A percentile compares a stretch with the other conserved stretches of the same genome.
phyloP scores from a whole-genome alignment of 208 protist species.

The Leptomonas pyrrhocoris region DNA sequence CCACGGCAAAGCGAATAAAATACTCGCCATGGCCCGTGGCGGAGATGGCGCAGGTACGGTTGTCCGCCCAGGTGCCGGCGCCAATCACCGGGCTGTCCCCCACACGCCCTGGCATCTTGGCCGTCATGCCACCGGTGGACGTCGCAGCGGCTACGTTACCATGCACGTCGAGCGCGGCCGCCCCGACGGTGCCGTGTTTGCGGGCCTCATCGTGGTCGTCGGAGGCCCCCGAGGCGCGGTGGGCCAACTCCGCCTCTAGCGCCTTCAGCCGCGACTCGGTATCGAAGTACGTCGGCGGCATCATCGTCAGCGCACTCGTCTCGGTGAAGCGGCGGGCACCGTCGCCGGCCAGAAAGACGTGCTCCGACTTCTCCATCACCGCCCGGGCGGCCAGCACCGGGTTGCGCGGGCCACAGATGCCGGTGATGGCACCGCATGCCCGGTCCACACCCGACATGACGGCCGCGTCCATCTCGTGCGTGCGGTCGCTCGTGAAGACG shows the following conservation, averaged over 20 bases:
- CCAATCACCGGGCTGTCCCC: conserved; percentile 36
- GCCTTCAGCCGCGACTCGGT: conserved; percentile 29
- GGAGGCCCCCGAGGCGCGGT: conserved; percentile 9
- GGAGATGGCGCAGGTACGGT: conserved; percentile 36
- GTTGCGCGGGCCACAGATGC: conserved; percentile 37
- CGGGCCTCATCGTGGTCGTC: conserved; percentile 17
- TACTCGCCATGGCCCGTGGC: conserved; percentile 33
- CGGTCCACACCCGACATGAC: conserved; percentile 35
- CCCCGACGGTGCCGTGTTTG: conserved; percentile 35
- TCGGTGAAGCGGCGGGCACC: conserved; percentile 28
- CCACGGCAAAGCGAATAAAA: conserved; percentile 32
- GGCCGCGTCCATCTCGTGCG: conserved; percentile 38
- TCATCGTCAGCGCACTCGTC: conserved; percentile 15
- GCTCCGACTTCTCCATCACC: conserved; percentile 36
- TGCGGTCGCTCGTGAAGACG: conserved; percentile 35
- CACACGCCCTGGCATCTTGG: conserved; percentile 31
- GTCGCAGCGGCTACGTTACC: conserved; percentile 34
- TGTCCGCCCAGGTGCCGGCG: conserved; percentile 35
- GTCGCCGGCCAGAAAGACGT: conserved; percentile 32
- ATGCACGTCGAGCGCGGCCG: conserved; percentile 24
- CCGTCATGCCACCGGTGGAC: conserved; percentile 35
- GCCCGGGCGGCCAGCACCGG: conserved; percentile 31
- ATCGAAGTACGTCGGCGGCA: conserved; percentile 27
- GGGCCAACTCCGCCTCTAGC: conserved; percentile 30
- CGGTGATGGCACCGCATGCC: conserved; percentile 27